Evolutionary conservation across 164 flowering plant species (phyloP), one percentile per base, ranked within the genome.

Genomic region (Magnolia sinica): DNA sequence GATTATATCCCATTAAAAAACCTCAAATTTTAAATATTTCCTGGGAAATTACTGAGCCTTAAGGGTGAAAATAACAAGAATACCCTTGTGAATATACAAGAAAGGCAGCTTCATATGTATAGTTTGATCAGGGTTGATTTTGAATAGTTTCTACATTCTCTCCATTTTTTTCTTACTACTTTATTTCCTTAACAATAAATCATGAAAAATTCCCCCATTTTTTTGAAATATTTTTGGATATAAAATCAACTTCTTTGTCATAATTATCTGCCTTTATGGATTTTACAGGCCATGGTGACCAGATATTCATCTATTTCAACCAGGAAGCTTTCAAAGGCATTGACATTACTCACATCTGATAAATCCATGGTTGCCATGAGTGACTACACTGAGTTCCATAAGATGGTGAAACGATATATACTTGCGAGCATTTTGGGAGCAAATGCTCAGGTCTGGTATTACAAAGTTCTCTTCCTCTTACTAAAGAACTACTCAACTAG

Each of bases 341-440:
- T 94, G 73, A 85, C 70, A 76, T 80, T 90, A 68, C 92, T 96
- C 65, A 91, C 97, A 29, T 50, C 24, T 50, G 83, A 92, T 76
- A 94, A 94, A 71, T 78, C 83, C 73, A 91, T 96, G 90, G 97
- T 96, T 76, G 98, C 98, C n/a, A 90, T 79, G 45, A 92, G 99
- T 84, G 98, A 96, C 83, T 93, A 94, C 70, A 73, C 86, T 49
- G 97, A 92, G 20, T 93, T 91, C 80, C 93, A 96, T 85, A 93
- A 88, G 84, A 81, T 80, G 74, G 87, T 80, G 7, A 96, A 94
- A 76, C 83, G 87, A 22, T 63, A 80, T 71, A 37, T 94, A 50
- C 82, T 96, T 49, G 69, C 88, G n/a, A 82, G 87, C 79, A 74
- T 90, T 76, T 75, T 96, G 81, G 96, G 97, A 65, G 76, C 95